Conservation (phyloP, 352 stramenopile species). For the Elongisporangium undulatum region DNA sequence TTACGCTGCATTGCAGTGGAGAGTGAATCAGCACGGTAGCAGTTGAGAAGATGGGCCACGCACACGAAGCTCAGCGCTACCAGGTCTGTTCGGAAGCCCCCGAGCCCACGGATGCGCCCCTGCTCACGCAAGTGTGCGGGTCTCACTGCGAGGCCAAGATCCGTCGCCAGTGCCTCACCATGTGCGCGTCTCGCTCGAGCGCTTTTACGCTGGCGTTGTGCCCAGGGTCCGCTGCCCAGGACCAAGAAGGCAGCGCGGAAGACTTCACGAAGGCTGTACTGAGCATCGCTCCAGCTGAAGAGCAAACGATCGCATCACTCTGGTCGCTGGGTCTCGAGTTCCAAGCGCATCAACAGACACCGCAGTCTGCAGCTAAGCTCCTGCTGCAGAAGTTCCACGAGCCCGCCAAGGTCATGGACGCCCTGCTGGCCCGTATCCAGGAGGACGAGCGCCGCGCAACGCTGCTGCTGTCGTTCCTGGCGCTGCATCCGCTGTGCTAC, state of each 20-base stretch:
- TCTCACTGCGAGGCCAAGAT: slow-evolving; percentile 14
- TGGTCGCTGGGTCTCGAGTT: slow-evolving; percentile 5
- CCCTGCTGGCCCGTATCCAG: slow-evolving; percentile 19
- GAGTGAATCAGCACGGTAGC: no score
- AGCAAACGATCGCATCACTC: not conserved
- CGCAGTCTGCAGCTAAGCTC: no score
- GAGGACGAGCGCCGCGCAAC: slow-evolving; percentile 41
- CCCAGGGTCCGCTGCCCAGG: slow-evolving; percentile 18
- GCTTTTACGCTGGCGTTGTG: slow-evolving; percentile 25
- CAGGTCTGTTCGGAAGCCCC: slow-evolving; percentile 27
- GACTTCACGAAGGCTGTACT: not conserved
- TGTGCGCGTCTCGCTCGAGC: slow-evolving; percentile 18
- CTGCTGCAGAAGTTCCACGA: no score
- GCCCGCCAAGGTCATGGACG: slow-evolving; percentile 6
- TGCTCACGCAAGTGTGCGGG: slow-evolving; percentile 10
- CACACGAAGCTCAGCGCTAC: slow-evolving; percentile 4
- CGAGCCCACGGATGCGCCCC: not conserved
- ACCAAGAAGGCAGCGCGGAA: not conserved
- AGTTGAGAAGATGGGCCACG: no score
- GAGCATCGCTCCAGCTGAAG: not conserved
- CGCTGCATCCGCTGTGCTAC: slow-evolving; percentile 18
- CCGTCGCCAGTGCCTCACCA: slow-evolving; percentile 19
- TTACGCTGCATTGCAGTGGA: no score
- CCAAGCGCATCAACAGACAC: slow-evolving; percentile 2
- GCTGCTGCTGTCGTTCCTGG: slow-evolving; percentile 30